phyloP scores from a whole-genome alignment of 1,284 basidiomycete species.

The Ustanciosporium gigantosporum region DNA sequence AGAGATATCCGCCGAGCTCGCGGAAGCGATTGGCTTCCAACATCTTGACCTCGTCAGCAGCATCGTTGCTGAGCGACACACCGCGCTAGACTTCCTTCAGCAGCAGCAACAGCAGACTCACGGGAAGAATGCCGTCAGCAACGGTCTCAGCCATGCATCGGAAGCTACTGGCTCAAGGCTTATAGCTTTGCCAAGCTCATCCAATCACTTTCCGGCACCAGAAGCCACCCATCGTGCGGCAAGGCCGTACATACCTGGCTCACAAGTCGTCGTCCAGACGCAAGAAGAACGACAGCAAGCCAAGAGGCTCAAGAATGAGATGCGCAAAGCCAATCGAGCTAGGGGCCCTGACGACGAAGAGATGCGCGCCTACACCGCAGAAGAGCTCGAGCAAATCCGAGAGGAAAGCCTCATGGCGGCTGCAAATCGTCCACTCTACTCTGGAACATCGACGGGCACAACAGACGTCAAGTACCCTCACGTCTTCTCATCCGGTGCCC shows the following conservation, averaged over 20 bases:
- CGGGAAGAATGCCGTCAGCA: neutral
- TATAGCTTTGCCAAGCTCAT: neutral
- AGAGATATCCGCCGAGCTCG: constrained; percentile 76
- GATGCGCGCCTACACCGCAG: constrained; percentile 64
- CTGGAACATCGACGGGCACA: constrained; percentile 66
- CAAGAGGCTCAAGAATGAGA: constrained; percentile 50
- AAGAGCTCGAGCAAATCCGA: constrained; percentile 70
- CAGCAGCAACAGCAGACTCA: neutral
- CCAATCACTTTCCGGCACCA: too few species aligned
- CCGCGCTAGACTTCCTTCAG: constrained; percentile 32
- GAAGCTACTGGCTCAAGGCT: too few species aligned
- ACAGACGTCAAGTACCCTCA: constrained; percentile 74
- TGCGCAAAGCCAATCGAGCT: constrained; percentile 24
- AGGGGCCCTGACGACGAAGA: constrained; percentile 7
- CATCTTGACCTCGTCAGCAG: constrained; percentile 68
- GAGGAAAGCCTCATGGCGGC: constrained; percentile 71
- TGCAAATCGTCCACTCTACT: constrained; percentile 72
- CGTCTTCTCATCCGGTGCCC: constrained; percentile 77
- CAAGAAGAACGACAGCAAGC: constrained; percentile 52
- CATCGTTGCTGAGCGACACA: constrained; percentile 61
- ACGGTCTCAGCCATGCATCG: neutral
- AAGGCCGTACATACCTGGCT: constrained; percentile 54
- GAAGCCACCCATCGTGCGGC: constrained; percentile 22
- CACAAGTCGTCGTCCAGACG: constrained; percentile 57
- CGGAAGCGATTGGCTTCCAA: constrained; percentile 84